Conservation (phyloP, 2,329 filamentous ascomycete species). For the Arthrobotrys iridis region DNA sequence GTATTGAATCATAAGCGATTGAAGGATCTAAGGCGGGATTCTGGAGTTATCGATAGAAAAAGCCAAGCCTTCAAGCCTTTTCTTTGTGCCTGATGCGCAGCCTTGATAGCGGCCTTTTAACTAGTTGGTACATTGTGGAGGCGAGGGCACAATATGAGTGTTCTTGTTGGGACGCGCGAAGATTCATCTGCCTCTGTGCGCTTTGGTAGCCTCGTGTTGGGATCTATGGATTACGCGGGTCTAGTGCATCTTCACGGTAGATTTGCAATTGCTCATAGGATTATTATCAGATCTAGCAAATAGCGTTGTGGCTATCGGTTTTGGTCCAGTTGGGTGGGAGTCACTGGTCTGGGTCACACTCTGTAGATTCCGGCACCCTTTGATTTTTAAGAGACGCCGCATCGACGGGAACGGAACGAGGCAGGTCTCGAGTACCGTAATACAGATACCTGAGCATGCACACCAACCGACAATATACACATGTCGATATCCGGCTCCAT, state of each 20-base stretch:
- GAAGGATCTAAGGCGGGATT: slow-evolving; percentile 42
- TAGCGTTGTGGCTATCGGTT: neutral
- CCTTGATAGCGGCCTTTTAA: slow-evolving; percentile 3
- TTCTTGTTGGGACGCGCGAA: neutral
- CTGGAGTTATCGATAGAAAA: slow-evolving; percentile 6
- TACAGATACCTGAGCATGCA: neutral
- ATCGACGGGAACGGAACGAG: slow-evolving; percentile 2
- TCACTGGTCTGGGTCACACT: no score
- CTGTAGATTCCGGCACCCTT: neutral
- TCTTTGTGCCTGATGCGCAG: slow-evolving; percentile 27
- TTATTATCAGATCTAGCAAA: neutral
- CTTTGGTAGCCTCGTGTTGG: slow-evolving; percentile 29
- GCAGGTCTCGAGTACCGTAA: neutral
- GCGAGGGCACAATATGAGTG: slow-evolving; percentile 34
- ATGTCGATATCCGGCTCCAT: slow-evolving; percentile 1
- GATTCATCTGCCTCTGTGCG: slow-evolving; percentile 13
- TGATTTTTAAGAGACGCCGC: neutral
- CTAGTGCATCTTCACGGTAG: neutral
- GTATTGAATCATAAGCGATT: slow-evolving; percentile 19
- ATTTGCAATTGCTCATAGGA: neutral
- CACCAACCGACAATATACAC: neutral
- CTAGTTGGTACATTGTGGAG: neutral
- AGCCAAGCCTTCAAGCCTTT: slow-evolving; percentile 15
- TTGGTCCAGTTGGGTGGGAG: no score
- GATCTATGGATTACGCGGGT: slow-evolving; percentile 3